phyloP scores from a whole-genome alignment of 1,139 yeast genomes.

The Debaryomyces subglobosus region DNA sequence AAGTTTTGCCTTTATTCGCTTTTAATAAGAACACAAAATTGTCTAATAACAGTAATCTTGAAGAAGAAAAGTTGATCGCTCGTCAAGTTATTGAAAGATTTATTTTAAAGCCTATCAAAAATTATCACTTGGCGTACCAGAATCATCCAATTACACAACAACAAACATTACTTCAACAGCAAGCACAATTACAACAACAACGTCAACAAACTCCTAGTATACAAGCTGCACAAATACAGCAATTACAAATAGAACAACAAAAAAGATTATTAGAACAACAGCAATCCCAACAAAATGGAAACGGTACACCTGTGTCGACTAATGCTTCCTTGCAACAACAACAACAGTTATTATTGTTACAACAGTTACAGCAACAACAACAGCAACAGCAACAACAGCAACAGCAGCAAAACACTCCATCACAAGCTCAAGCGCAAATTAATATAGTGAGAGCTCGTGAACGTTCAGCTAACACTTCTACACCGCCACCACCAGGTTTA shows the following conservation, averaged over 20 bases:
- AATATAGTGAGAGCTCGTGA: slow-evolving; percentile 37
- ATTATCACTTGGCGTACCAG: slow-evolving; percentile 51
- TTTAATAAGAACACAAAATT: slow-evolving; percentile 29
- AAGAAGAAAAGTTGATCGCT: slow-evolving; percentile 42
- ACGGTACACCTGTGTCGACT: slow-evolving; percentile 7
- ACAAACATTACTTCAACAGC: slow-evolving; percentile 38
- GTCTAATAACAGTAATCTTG: slow-evolving; percentile 28
- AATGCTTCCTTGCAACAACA: slow-evolving; percentile 18
- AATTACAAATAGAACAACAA: slow-evolving; percentile 32
- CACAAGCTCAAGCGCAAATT: slow-evolving; percentile 31
- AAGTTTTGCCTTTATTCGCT: slow-evolving; percentile 43
- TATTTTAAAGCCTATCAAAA: slow-evolving; percentile 47
- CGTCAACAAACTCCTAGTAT: slow-evolving; percentile 25
- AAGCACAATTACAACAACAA: slow-evolving; percentile 29
- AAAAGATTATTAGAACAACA: slow-evolving; percentile 26
- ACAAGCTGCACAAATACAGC: slow-evolving; percentile 29
- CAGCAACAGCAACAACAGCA: slow-evolving; percentile 21
- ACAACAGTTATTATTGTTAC: slow-evolving; percentile 21
- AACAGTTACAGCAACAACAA: slow-evolving; percentile 21
- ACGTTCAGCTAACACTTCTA: slow-evolving; percentile 33
- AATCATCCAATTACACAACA: slow-evolving; percentile 50
- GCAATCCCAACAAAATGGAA: slow-evolving; percentile 13
- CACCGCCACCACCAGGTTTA: slow-evolving; percentile 50
- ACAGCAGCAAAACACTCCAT: slow-evolving; percentile 15
- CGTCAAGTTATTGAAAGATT: slow-evolving; percentile 48